Evolutionary conservation across 2,329 filamentous ascomycete species (phyloP).

Genomic region (Sphaceloma murrayae): DNA sequence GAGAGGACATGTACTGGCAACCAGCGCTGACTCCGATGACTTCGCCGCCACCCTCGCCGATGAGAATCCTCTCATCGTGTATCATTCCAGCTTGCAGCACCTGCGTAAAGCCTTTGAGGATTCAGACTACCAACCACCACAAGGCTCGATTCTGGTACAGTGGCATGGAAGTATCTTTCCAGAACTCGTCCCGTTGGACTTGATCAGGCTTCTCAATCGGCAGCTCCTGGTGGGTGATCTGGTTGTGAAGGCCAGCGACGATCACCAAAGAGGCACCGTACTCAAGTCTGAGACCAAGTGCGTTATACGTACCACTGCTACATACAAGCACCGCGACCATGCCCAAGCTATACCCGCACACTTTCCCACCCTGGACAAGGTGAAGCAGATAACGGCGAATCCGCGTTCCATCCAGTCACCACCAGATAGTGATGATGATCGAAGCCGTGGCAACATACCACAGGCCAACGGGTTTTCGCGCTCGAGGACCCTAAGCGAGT

Average conservation of each 20-base stretch:
- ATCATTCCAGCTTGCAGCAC: neutral
- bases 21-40: conserved; percentile 11
- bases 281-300: conserved; percentile 41
- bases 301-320: conserved; percentile 32
- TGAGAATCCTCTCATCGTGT: conserved; percentile 1
- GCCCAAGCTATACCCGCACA: conserved; percentile 14
- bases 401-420: too few species aligned
- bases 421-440: neutral
- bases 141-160: conserved; percentile 43
- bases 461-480: too few species aligned
- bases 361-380: conserved; percentile 17
- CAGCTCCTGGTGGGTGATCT: conserved; percentile 45
- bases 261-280: conserved; percentile 46
- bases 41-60: conserved; percentile 5
- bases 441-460: too few species aligned
- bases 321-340: conserved; percentile 18
- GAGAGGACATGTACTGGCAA: conserved; percentile 7
- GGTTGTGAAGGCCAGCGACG: conserved; percentile 42
- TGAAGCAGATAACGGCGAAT: too few species aligned
- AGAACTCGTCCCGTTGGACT: conserved; percentile 25
- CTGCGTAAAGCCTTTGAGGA: neutral
- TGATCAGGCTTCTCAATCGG: conserved; percentile 45
- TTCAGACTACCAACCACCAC: conserved; percentile 33
- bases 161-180: conserved; percentile 34
- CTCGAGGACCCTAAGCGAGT: neutral